Percentiles rank a stretch among this genome's conserved stretches.
Evolutionary conservation across 352 stramenopile species (phyloP).

Genomic region (Globisporangium takayamanum): DNA sequence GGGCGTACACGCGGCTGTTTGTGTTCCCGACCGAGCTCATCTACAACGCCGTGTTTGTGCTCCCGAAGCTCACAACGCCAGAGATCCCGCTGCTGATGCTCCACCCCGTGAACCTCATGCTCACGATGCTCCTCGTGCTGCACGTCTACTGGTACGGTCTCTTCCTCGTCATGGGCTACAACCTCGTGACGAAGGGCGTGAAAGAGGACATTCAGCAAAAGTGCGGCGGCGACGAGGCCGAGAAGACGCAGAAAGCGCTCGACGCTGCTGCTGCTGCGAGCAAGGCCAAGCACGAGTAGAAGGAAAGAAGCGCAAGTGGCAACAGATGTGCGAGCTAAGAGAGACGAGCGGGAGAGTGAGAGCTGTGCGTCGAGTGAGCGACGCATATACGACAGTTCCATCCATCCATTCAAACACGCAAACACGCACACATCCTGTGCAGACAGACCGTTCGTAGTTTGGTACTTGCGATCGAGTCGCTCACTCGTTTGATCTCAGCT

Average conservation of each 20-base stretch:
- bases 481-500: no score
- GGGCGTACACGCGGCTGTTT: conserved; percentile 31
- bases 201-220: conserved; percentile 40
- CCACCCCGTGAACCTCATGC: conserved; percentile 28
- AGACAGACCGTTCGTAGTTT: no score
- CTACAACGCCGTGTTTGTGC: conserved; percentile 22
- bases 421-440: no score
- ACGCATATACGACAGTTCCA: no score
- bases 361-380: no score
- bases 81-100: conserved; percentile 25
- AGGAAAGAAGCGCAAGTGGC: no score
- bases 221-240: conserved; percentile 11
- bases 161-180: conserved; percentile 44
- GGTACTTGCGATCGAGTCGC: no score
- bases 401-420: no score
- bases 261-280: background rate
- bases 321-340: no score
- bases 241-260: background rate
- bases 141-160: conserved; percentile 39
- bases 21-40: conserved; percentile 33
- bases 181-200: conserved; percentile 30
- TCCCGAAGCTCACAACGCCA: conserved; percentile 24
- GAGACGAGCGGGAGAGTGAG: no score
- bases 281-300: conserved; percentile 13
- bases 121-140: conserved; percentile 31